Evolutionary conservation across 2,329 filamentous ascomycete genomes (phyloP), one percentile per base, ranked within the genome.

Genomic region (Exophiala bonariae): DNA sequence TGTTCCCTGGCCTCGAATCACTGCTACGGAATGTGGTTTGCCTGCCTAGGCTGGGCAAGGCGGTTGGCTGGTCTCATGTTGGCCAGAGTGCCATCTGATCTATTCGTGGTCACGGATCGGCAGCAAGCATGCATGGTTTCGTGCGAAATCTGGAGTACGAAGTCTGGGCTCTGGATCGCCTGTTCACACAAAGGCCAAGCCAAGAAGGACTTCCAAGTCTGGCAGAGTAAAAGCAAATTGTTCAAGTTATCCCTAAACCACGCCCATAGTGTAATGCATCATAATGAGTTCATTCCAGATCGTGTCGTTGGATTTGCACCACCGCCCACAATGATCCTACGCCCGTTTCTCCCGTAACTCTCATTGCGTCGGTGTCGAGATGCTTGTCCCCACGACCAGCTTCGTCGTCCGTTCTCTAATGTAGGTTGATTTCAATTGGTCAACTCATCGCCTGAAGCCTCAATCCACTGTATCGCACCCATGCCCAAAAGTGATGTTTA

Each of bases 281-380:
- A 52, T 57, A 54, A 56, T n/a, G 32, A 57, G 44, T 41, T 57
- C 54, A 51, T 57, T 43, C 51, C 48, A 57, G 49, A 47, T 54
- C 49, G 48, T 50, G 48, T 47, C 42, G 38, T 43, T 49, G 47
- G 50, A 54, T 39, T 40, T 37, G 19, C 32, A 49, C 34, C 45
- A 44, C 43, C 40, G 33, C 44, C 41, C 46, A 40, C 22, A 48
- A 44, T 40, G 35, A 13, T 8, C 46, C 46, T 47, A 44, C 52
- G 52, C 52, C 52, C 46, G 34, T 49, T 49, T 50, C 45, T 50
- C 52, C 52, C 26, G 35, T 55, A 41, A 40, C 47, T 42, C 10
- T 44, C 52, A 32, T 55, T 44, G 49, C 49, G 41, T 55, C 32
- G 49, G 26, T 45, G 17, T 37, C 18, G 35, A 37, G 11, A 26